These are phyloP conservation scores for Phytophthora multivora DNA, from an alignment of 352 stramenopile species.

Conservation along the genomic window DNA sequence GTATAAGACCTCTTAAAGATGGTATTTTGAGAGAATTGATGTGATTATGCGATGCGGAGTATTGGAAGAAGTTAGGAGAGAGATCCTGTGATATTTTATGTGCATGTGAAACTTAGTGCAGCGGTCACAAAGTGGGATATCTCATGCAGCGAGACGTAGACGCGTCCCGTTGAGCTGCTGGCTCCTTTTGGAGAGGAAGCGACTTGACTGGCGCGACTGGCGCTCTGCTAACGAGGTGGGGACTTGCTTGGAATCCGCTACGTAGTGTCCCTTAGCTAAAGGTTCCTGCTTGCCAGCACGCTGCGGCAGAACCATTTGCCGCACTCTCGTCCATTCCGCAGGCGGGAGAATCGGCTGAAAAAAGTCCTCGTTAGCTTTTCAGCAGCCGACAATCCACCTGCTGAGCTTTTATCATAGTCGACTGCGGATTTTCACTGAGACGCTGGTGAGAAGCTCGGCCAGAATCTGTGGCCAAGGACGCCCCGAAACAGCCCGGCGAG, in stretches of 20 bases:
- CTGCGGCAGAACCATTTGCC: constrained; percentile 16
- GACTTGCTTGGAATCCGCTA: neutral
- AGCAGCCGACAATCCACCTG: constrained; percentile 34
- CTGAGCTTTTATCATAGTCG: neutral
- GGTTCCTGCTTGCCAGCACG: constrained; percentile 12
- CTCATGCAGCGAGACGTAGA: constrained; percentile 3
- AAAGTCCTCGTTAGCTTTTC: constrained; percentile 4
- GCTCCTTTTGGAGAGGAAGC: constrained; percentile 13
- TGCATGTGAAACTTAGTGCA: neutral
- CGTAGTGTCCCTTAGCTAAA: constrained; percentile 6
- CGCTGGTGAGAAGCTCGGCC: constrained; percentile 6
- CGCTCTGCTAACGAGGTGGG: neutral
- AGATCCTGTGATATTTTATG: neutral
- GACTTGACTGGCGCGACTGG: constrained; percentile 19
- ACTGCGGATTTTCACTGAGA: constrained; percentile 22
- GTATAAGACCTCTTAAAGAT: neutral
- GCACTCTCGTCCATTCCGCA: constrained; percentile 16
- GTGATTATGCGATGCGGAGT: neutral
- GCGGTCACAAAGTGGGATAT: constrained; percentile 26
- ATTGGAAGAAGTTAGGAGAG: too few relatives aligned
- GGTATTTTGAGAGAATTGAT: constrained; percentile 7
- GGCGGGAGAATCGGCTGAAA: constrained; percentile 30
- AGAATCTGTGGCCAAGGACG: constrained; percentile 3
- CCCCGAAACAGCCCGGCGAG: constrained; percentile 13
- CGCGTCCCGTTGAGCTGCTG: neutral